phyloP scores from a whole-genome alignment of 768 basidiomycete genomes.

The Lactarius akahatsu region DNA sequence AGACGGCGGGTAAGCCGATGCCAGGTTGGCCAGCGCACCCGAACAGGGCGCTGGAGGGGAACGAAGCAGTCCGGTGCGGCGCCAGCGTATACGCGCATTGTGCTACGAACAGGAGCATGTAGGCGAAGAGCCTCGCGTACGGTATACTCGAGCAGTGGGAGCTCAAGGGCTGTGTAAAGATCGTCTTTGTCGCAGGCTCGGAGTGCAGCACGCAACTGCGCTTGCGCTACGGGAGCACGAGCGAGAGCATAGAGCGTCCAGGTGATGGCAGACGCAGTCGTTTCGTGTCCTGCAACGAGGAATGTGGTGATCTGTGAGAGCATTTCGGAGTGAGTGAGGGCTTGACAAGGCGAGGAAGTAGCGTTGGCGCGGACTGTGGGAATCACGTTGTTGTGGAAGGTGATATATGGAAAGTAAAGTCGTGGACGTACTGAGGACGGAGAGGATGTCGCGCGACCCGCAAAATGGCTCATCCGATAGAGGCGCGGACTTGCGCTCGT shows the following conservation, averaged over 20 bases:
- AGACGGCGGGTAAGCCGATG: conserved; percentile 7
- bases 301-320: conserved; percentile 65
- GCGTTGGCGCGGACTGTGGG: conserved; percentile 59
- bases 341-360: conserved; percentile 43
- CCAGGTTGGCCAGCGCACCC: conserved; percentile 24
- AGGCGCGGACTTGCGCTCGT: conserved; percentile 15
- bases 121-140: conserved; percentile 58
- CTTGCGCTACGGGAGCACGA: conserved; percentile 46
- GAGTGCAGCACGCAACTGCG: conserved; percentile 47
- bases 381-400: neutral
- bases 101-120: conserved; percentile 56
- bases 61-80: conserved; percentile 47
- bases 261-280: conserved; percentile 54
- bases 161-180: conserved; percentile 30
- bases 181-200: conserved; percentile 31
- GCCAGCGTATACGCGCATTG: conserved; percentile 52
- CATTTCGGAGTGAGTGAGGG: conserved; percentile 57
- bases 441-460: conserved; percentile 26
- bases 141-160: conserved; percentile 60
- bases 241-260: conserved; percentile 64
- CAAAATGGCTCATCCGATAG: neutral
- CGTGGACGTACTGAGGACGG: conserved; percentile 26
- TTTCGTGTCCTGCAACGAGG: conserved; percentile 65
- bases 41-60: conserved; percentile 41
- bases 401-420: neutral